These are phyloP conservation scores for Colletotrichum sp. DNA, from an alignment of 2,329 filamentous ascomycete genomes.

Conservation along the genomic window DNA sequence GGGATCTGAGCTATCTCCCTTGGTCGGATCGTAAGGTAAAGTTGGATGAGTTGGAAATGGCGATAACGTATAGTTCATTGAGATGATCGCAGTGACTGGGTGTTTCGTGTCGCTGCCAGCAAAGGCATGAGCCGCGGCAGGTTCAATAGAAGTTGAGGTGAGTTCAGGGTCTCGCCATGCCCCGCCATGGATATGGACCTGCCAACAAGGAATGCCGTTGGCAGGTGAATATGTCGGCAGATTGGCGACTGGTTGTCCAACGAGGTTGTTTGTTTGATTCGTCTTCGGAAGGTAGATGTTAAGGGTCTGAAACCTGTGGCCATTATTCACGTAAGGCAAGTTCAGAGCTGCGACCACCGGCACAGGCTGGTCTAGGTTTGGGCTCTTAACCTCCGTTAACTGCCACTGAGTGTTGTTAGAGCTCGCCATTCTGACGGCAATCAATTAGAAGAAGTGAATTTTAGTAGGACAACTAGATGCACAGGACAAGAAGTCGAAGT, in stretches of 20 bases:
- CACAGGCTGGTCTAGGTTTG: background rate
- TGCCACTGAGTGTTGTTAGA: background rate
- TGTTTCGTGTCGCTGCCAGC: background rate
- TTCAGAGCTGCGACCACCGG: background rate
- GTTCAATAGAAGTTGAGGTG: background rate
- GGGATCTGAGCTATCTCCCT: background rate
- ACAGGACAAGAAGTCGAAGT: background rate
- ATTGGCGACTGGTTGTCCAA: background rate
- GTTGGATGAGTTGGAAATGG: background rate
- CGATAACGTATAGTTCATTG: background rate
- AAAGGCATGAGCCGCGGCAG: background rate
- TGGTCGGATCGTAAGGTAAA: background rate
- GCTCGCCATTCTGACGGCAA: background rate
- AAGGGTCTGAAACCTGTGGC: background rate
- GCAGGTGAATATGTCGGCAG: background rate
- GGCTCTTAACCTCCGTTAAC: background rate
- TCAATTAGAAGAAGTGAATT: background rate
- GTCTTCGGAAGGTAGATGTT: background rate
- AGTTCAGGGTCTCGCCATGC: background rate
- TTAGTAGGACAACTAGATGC: background rate
- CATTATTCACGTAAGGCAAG: background rate
- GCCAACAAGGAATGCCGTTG: background rate
- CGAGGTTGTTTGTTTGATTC: background rate
- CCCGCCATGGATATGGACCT: background rate
- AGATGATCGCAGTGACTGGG: background rate